A percentile compares a stretch with the other conserved stretches of the same genome.
Evolutionary conservation across 495 filamentous ascomycete genomes (phyloP).

Genomic region (Xylaria bambusicola): DNA sequence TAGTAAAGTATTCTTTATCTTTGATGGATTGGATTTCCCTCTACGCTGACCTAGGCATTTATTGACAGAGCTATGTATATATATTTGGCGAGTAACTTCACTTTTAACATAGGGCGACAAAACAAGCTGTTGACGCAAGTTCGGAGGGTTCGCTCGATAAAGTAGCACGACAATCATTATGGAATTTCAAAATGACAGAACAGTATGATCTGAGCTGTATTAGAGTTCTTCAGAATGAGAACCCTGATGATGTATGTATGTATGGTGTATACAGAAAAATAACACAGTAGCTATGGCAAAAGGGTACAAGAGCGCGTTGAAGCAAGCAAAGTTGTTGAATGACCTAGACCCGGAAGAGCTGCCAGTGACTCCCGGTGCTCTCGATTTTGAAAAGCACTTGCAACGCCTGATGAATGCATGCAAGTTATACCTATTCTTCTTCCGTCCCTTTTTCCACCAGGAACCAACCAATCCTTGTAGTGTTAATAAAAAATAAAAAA

Average conservation of each 20-base stretch:
- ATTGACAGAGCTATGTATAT: too few species aligned
- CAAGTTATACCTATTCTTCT: constrained; percentile 31
- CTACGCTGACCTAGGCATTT: too few species aligned
- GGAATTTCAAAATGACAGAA: background rate
- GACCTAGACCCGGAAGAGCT: constrained; percentile 14
- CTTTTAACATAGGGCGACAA: too few species aligned
- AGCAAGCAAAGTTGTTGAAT: constrained; percentile 23
- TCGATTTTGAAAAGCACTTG: constrained; percentile 27
- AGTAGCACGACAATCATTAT: too few species aligned
- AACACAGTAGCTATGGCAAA: background rate
- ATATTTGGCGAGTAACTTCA: too few species aligned
- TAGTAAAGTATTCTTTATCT: too few species aligned
- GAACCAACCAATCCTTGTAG: constrained; percentile 14
- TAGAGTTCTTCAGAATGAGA: background rate
- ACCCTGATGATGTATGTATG: background rate
- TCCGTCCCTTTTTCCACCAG: constrained; percentile 27
- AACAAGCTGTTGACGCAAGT: too few species aligned
- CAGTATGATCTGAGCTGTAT: background rate
- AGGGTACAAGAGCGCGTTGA: constrained; percentile 16
- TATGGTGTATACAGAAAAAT: constrained; percentile 13
- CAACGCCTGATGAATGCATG: constrained; percentile 43
- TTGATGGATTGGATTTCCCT: too few species aligned
- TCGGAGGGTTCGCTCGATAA: too few species aligned
- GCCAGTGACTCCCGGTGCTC: constrained; percentile 14
- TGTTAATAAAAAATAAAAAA: background rate